Evolutionary conservation across 2,329 filamentous ascomycete genomes (phyloP), one percentile per base, ranked within the genome.

Genomic region (Exophiala phaeomuriformis): DNA sequence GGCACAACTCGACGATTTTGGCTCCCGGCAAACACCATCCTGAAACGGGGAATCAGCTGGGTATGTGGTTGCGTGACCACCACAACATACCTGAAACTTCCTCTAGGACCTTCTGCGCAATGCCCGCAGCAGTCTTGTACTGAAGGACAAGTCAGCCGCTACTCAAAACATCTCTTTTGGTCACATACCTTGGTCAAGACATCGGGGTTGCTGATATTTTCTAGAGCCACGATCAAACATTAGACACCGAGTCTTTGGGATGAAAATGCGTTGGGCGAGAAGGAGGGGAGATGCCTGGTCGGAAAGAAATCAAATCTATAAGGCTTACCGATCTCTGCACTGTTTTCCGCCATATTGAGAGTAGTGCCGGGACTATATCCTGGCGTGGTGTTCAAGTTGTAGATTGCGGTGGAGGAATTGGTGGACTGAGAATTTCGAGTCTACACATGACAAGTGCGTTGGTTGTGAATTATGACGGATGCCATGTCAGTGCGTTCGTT

Each of bases 41-140:
- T 82, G 37, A 5, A 33, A 36, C 65, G 47, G 53, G 46, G 33
- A 27, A 42, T 50, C n/a, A 47, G 55, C 28, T 30, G 35, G 39
- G 36, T 44, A 29, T 58, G 47, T 32, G 30, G 8, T 51, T 41
- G 41, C 42, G 33, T 51, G 33, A 29, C 37, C 12, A 54, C 45
- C 52, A 66, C 28, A 63, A 43, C 69, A 62, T 69, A 82, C 80
- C 78, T 71, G 74, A 71, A 62, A 98, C 91, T 64, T 86, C 85
- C 66, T 90, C 88, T 64, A 98, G 83, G 64, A 95, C 91, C 77
- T 91, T 95, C 72, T 96, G 88, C 48, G 91, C 93, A 74, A 98
- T 97, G 71, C 87, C 80, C 60, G 88, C 91, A 53, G 93, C 93
- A 63, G 87, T 90, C 84, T 95, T 97, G 82, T 97, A 97, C 81